Conservation (phyloP, 2,329 filamentous ascomycete species). For the Chrysoporthe deuterocubensis region DNA sequence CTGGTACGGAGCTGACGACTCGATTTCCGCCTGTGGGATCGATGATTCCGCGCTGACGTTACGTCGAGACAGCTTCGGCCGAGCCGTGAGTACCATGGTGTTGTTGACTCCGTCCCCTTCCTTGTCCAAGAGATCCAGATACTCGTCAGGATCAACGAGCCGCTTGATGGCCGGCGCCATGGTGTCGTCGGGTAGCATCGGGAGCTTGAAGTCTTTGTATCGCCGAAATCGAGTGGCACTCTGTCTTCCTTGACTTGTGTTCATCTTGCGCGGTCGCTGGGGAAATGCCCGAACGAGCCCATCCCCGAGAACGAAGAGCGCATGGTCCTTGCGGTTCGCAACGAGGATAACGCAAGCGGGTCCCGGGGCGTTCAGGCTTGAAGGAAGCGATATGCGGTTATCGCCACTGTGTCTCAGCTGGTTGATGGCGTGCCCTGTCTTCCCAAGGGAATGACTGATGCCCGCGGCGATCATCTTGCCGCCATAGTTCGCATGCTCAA, state of each 20-base stretch:
- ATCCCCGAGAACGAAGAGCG: constrained; percentile 67
- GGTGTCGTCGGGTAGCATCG: constrained; percentile 62
- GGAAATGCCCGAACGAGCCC: constrained; percentile 70
- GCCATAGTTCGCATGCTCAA: constrained; percentile 69
- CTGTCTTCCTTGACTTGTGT: constrained; percentile 57
- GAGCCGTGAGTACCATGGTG: constrained; percentile 55
- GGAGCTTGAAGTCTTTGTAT: constrained; percentile 70
- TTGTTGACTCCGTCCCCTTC: constrained; percentile 60
- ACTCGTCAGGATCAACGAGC: constrained; percentile 61
- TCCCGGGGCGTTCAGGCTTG: constrained; percentile 55
- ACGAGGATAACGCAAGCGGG: constrained; percentile 69
- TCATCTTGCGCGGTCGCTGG: constrained; percentile 58
- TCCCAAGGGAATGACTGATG: constrained; percentile 74
- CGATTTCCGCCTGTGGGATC: constrained; percentile 82
- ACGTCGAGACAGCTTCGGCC: constrained; percentile 40
- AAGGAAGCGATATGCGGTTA: constrained; percentile 72
- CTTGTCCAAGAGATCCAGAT: constrained; percentile 56
- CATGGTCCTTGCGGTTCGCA: constrained; percentile 63
- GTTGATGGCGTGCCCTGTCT: constrained; percentile 71
- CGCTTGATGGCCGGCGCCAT: constrained; percentile 61
- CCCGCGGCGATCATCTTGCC: constrained; percentile 74
- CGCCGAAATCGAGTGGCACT: constrained; percentile 59
- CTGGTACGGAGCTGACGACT: constrained; percentile 93
- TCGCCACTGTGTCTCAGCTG: constrained; percentile 76
- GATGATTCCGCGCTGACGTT: constrained; percentile 61